These are phyloP conservation scores for Cylindrotheca closterium DNA, from an alignment of 108 stramenopile species.

Conservation along the genomic window DNA sequence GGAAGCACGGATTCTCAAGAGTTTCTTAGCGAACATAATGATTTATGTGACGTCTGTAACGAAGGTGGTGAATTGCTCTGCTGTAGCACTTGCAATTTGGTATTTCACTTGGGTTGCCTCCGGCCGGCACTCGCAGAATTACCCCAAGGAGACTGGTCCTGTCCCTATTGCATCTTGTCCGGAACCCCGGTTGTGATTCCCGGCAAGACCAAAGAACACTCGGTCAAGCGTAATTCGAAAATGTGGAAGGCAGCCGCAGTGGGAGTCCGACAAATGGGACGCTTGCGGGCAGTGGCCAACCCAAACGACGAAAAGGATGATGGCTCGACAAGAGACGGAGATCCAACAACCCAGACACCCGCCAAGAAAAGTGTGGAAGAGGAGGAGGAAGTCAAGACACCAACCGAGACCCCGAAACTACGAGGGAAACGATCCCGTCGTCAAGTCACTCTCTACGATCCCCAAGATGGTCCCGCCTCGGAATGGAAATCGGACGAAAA, in stretches of 20 bases:
- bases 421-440: conserved; percentile 15
- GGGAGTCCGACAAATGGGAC: conserved; percentile 75
- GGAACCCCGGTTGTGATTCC: conserved; percentile 10
- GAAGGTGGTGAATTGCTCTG: conserved; percentile 67
- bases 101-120: conserved; percentile 88
- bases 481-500: conserved; percentile 55
- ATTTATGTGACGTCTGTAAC: conserved; percentile 89
- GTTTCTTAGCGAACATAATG: conserved; percentile 85
- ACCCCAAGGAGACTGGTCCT: conserved; percentile 73
- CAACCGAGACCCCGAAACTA: background rate
- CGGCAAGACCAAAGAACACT: conserved; percentile 22
- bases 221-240: conserved; percentile 61
- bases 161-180: conserved; percentile 69
- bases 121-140: conserved; percentile 63
- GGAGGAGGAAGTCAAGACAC: background rate
- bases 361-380: background rate
- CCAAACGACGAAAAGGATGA: conserved; percentile 20
- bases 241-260: conserved; percentile 51
- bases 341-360: background rate
- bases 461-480: conserved; percentile 48
- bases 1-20: conserved; percentile 58
- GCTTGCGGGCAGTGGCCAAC: conserved; percentile 26
- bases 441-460: conserved; percentile 52
- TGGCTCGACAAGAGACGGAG: background rate
- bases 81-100: conserved; percentile 91